Evolutionary conservation across 371 early-diverging fungal genomes (phyloP).

Genomic region (Mortierella sp.): DNA sequence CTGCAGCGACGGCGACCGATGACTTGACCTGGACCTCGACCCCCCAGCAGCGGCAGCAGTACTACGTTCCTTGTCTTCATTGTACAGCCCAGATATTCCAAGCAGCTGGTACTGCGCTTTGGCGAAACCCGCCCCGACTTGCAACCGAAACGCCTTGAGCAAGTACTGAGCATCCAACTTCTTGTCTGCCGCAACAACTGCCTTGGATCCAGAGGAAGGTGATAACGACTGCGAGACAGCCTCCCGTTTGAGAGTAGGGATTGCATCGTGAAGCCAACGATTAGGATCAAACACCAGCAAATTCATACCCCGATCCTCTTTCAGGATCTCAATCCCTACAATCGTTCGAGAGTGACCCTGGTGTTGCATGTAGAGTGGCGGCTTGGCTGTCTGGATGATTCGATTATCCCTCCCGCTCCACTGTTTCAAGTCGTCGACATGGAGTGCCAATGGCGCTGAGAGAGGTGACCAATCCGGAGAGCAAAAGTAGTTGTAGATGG

Average conservation of each 20-base stretch:
- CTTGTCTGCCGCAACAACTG: background rate
- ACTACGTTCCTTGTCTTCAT: slow-evolving; percentile 11
- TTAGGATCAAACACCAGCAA: slow-evolving; percentile 81
- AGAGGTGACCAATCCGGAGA: slow-evolving; percentile 47
- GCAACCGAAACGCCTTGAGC: slow-evolving; percentile 46
- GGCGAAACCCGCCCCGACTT: slow-evolving; percentile 9
- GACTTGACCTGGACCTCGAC: background rate
- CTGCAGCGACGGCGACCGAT: background rate
- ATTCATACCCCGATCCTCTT: slow-evolving; percentile 60
- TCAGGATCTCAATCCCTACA: slow-evolving; percentile 73
- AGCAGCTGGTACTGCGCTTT: slow-evolving; percentile 49
- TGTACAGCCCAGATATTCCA: slow-evolving; percentile 50
- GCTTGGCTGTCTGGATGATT: slow-evolving; percentile 62
- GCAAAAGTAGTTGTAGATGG: slow-evolving; percentile 70
- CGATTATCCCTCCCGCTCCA: background rate
- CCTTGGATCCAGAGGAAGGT: slow-evolving; percentile 20
- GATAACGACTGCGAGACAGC: slow-evolving; percentile 6
- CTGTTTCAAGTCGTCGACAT: slow-evolving; percentile 2
- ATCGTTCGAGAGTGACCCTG: slow-evolving; percentile 82
- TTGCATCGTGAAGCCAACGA: slow-evolving; percentile 59
- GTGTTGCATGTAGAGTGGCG: slow-evolving; percentile 83
- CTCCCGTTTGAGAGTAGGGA: slow-evolving; percentile 21
- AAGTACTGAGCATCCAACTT: slow-evolving; percentile 41
- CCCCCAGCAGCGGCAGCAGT: background rate
- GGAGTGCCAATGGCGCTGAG: slow-evolving; percentile 12